These are phyloP conservation scores for Beverwykella pulmonaria DNA, from an alignment of 495 filamentous ascomycete species.

Conservation along the genomic window DNA sequence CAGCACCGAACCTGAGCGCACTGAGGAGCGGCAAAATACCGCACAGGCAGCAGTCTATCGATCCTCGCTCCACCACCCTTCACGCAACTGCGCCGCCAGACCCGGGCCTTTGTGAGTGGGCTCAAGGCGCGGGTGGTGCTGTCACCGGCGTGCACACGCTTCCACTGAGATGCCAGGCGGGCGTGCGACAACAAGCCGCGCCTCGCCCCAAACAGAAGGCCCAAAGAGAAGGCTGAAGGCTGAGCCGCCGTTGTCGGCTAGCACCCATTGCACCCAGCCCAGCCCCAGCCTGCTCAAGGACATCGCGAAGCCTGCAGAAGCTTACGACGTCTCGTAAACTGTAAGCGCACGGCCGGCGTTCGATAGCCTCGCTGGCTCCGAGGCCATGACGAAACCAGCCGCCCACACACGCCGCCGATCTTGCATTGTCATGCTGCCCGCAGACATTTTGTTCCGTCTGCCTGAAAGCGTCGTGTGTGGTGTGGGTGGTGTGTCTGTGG, in stretches of 20 bases:
- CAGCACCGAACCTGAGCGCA: too few species aligned
- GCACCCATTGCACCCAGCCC: too few species aligned
- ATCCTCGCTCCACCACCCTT: too few species aligned
- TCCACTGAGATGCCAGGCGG: neutral
- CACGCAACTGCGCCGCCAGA: too few species aligned
- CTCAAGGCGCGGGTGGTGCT: neutral
- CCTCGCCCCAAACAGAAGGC: slow-evolving; percentile 23
- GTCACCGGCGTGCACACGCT: slow-evolving; percentile 8
- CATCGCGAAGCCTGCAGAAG: slow-evolving; percentile 5
- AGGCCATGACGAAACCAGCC: slow-evolving; percentile 35
- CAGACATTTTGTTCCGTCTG: slow-evolving; percentile 24
- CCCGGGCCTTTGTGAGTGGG: too few species aligned
- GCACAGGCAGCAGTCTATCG: too few species aligned
- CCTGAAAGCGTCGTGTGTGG: slow-evolving; percentile 11
- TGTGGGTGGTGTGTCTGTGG: neutral
- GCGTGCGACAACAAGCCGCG: slow-evolving; percentile 17
- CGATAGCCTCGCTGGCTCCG: slow-evolving; percentile 29
- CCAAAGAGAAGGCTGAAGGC: slow-evolving; percentile 8
- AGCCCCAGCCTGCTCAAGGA: neutral
- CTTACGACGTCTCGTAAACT: slow-evolving; percentile 35
- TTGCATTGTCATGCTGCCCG: slow-evolving; percentile 35
- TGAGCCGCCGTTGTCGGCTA: slow-evolving; percentile 24
- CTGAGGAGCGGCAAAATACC: too few species aligned
- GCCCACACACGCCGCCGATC: slow-evolving; percentile 27
- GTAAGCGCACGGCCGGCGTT: slow-evolving; percentile 32